Percentiles rank a stretch among this genome's conserved stretches.
Conservation (phyloP, 305 asterid genomes). For the Withania somnifera region DNA sequence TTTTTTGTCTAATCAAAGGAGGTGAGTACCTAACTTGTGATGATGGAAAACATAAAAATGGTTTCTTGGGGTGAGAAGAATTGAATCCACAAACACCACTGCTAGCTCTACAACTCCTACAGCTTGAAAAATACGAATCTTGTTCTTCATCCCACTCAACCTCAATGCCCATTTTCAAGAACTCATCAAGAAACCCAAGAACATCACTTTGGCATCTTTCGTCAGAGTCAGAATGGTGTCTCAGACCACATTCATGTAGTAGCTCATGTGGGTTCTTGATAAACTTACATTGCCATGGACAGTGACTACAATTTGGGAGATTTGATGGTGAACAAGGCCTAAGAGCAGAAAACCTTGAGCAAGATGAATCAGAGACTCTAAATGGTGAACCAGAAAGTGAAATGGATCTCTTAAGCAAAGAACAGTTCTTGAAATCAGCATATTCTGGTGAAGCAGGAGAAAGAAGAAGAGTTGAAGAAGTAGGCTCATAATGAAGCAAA, state of each 20-base stretch:
- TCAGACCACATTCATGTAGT: constrained; percentile 45
- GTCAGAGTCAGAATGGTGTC: constrained; percentile 42
- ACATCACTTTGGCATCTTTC: constrained; percentile 66
- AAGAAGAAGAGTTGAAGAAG: constrained; percentile 50
- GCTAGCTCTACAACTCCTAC: constrained; percentile 42
- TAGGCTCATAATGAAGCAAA: constrained; percentile 40
- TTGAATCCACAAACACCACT: constrained; percentile 74
- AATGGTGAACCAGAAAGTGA: constrained; percentile 61
- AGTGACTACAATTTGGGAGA: constrained; percentile 61
- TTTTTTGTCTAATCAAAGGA: constrained; percentile 24
- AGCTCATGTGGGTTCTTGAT: constrained; percentile 48
- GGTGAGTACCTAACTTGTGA: constrained; percentile 1
- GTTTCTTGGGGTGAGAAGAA: constrained; percentile 36
- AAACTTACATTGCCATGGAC: constrained; percentile 64
- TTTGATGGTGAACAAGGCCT: constrained; percentile 52
- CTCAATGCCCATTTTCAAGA: constrained; percentile 50
- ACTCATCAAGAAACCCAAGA: constrained; percentile 56
- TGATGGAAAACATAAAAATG: constrained; percentile 44
- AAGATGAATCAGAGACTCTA: constrained; percentile 60
- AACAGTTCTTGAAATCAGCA: constrained; percentile 25
- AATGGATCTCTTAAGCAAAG: constrained; percentile 29
- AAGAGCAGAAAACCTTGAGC: constrained; percentile 65
- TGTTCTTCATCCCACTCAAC: constrained; percentile 72
- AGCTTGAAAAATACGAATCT: constrained; percentile 51
- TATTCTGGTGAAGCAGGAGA: constrained; percentile 23